Percentiles rank a stretch among this genome's conserved stretches.
Conservation (phyloP, 805 yeast species). For the Yueomyces sp. region DNA sequence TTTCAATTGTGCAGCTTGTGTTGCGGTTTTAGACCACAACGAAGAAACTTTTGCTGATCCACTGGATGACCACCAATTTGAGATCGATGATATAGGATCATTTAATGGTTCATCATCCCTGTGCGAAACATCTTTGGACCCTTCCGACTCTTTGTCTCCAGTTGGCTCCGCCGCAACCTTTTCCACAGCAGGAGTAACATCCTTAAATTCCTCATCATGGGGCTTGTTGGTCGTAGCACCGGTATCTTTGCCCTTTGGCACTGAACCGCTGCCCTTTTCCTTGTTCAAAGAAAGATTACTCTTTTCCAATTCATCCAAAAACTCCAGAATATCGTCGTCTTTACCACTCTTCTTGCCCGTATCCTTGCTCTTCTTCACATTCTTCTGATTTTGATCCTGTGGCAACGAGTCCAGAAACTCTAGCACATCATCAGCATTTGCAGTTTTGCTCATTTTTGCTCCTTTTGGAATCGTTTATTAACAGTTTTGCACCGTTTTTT, state of each 20-base stretch:
- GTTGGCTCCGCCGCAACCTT: slow-evolving; percentile 11
- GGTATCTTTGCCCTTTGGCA: background rate
- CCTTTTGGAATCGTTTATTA: no score
- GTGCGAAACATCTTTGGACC: background rate
- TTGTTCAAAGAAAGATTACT: slow-evolving; percentile 32
- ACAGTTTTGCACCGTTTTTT: no score
- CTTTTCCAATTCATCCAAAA: slow-evolving; percentile 56
- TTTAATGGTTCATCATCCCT: slow-evolving; percentile 17
- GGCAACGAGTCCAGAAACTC: slow-evolving; percentile 75
- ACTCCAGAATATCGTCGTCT: slow-evolving; percentile 29
- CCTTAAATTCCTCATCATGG: slow-evolving; percentile 8
- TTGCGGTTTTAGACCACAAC: slow-evolving; percentile 51
- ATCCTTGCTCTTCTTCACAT: slow-evolving; percentile 19
- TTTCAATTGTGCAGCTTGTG: slow-evolving; percentile 30
- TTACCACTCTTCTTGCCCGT: slow-evolving; percentile 28
- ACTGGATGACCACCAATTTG: slow-evolving; percentile 64
- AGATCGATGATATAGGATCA: slow-evolving; percentile 53
- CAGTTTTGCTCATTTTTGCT: slow-evolving; percentile 22
- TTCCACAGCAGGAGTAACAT: slow-evolving; percentile 5
- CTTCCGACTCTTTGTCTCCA: slow-evolving; percentile 7
- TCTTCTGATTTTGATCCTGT: slow-evolving; percentile 25
- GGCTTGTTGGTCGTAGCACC: slow-evolving; percentile 4
- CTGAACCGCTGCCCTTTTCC: slow-evolving; percentile 2
- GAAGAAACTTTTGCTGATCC: slow-evolving; percentile 55
- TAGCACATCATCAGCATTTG: slow-evolving; percentile 60